Evolutionary conservation across 2,329 filamentous ascomycete species (phyloP).

Genomic region (Fusarium keratoplasticum): DNA sequence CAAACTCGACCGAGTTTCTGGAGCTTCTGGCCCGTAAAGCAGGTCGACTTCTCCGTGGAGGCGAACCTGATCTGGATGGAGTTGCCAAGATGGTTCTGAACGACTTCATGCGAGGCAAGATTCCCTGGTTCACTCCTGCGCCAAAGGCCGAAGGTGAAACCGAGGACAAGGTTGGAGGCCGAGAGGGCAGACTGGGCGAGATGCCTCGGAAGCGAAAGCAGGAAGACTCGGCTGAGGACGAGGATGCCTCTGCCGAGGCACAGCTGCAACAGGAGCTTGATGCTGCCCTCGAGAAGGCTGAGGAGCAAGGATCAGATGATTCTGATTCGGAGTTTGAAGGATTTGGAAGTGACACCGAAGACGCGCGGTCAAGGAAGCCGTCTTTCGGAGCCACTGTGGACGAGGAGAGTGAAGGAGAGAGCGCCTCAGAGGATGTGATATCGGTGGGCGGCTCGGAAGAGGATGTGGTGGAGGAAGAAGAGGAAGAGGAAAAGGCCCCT

Average conservation of each 20-base stretch:
- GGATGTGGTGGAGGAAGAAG: slow-evolving; percentile 18
- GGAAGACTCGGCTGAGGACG: slow-evolving; percentile 62
- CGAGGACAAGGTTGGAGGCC: slow-evolving; percentile 69
- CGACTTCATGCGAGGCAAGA: slow-evolving; percentile 93
- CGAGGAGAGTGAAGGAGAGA: slow-evolving; percentile 54
- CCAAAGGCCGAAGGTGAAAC: slow-evolving; percentile 69
- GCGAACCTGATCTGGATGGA: slow-evolving; percentile 94
- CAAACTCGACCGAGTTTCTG: slow-evolving; percentile 82
- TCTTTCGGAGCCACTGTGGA: slow-evolving; percentile 49
- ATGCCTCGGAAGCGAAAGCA: slow-evolving; percentile 85
- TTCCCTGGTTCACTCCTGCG: slow-evolving; percentile 94
- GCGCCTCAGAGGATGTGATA: slow-evolving; percentile 54
- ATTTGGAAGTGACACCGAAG: slow-evolving; percentile 52
- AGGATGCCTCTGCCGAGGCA: slow-evolving; percentile 49
- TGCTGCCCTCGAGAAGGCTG: slow-evolving; percentile 44
- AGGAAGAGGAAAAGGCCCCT: slow-evolving; percentile 38
- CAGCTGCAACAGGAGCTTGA: slow-evolving; percentile 44
- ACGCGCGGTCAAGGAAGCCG: slow-evolving; percentile 45
- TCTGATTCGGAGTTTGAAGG: slow-evolving; percentile 53
- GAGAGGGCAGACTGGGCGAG: slow-evolving; percentile 84
- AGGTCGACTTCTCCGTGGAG: slow-evolving; percentile 87
- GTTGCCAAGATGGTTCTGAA: slow-evolving; percentile 98
- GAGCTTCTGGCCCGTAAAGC: slow-evolving; percentile 89
- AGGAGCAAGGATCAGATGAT: slow-evolving; percentile 51
- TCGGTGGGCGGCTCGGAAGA: slow-evolving; percentile 49